These are phyloP conservation scores for Brassica carinata DNA, from an alignment of 345 rosid genomes.

Conservation along the genomic window DNA sequence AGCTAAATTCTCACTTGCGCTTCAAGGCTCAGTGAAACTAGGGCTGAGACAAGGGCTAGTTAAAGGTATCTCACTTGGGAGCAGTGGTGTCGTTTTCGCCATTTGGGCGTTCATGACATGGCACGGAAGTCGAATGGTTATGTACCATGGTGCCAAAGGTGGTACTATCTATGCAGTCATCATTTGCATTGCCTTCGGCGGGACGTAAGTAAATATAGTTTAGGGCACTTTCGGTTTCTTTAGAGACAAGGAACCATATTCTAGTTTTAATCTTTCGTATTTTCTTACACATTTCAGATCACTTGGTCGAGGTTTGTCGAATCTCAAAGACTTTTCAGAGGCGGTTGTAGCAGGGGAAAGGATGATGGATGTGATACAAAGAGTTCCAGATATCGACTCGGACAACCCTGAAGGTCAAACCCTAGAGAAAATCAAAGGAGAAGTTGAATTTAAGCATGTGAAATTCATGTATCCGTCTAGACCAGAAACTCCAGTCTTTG, in stretches of 20 bases:
- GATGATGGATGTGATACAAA: conserved; percentile 62
- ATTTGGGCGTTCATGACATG: conserved; percentile 92
- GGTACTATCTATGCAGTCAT: conserved; percentile 80
- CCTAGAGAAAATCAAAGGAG: conserved; percentile 69
- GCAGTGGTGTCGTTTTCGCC: conserved; percentile 82
- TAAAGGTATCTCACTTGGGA: conserved; percentile 84
- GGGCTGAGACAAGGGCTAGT: too few relatives aligned
- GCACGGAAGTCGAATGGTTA: conserved; percentile 86
- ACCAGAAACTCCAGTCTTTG: conserved; percentile 70
- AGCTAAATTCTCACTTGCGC: conserved; percentile 71
- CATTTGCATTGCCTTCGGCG: conserved; percentile 76
- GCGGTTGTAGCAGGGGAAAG: conserved; percentile 73
- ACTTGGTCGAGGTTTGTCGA: conserved; percentile 62
- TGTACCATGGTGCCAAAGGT: conserved; percentile 79
- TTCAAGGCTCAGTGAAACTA: conserved; percentile 78
- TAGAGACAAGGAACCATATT: conserved; percentile 47
- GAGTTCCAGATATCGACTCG: conserved; percentile 69
- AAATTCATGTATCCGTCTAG: conserved; percentile 83
- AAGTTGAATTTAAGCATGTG: conserved; percentile 75
- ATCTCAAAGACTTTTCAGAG: conserved; percentile 68
- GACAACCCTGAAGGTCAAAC: conserved; percentile 69
- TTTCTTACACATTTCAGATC: conserved; percentile 69
- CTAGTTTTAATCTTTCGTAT: conserved; percentile 50
- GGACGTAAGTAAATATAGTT: conserved; percentile 57
- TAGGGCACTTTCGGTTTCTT: conserved; percentile 65